These are phyloP conservation scores for Ophiostoma populinum DNA, from an alignment of 2,329 filamentous ascomycete species.

Conservation along the genomic window DNA sequence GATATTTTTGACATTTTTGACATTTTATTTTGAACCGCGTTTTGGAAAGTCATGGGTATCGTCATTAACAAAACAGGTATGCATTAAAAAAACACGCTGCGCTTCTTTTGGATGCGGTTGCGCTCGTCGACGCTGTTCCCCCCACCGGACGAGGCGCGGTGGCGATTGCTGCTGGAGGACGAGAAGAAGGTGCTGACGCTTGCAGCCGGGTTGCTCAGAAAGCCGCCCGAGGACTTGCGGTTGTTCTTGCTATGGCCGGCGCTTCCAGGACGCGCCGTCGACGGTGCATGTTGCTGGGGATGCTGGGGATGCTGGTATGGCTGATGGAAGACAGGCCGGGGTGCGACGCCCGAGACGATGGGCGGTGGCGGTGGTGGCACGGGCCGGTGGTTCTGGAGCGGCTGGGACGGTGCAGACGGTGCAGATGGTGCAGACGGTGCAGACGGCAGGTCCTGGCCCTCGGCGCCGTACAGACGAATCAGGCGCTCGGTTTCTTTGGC, in stretches of 20 bases:
- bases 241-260: constrained; percentile 18
- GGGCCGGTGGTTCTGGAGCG: constrained; percentile 18
- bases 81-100: constrained; percentile 18
- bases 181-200: constrained; percentile 13
- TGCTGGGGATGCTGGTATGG: constrained; percentile 2
- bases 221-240: not conserved
- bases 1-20: too few species aligned
- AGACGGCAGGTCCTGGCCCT: constrained; percentile 25
- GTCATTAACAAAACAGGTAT: not conserved
- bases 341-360: too few species aligned
- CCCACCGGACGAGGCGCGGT: constrained; percentile 9
- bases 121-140: constrained; percentile 12
- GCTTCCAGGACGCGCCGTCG: constrained; percentile 30
- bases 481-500: constrained; percentile 75
- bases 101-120: constrained; percentile 18
- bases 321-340: too few species aligned
- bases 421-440: constrained; percentile 9
- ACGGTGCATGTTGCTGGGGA: constrained; percentile 1
- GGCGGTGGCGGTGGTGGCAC: constrained; percentile 17
- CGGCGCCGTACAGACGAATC: constrained; percentile 46
- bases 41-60: not conserved
- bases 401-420: constrained; percentile 9
- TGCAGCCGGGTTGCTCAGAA: constrained; percentile 12
- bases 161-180: constrained; percentile 4
- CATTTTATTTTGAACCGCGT: too few species aligned